These are phyloP conservation scores for Pyracantha coccinea DNA, from an alignment of 331 rosid species.

Conservation along the genomic window DNA sequence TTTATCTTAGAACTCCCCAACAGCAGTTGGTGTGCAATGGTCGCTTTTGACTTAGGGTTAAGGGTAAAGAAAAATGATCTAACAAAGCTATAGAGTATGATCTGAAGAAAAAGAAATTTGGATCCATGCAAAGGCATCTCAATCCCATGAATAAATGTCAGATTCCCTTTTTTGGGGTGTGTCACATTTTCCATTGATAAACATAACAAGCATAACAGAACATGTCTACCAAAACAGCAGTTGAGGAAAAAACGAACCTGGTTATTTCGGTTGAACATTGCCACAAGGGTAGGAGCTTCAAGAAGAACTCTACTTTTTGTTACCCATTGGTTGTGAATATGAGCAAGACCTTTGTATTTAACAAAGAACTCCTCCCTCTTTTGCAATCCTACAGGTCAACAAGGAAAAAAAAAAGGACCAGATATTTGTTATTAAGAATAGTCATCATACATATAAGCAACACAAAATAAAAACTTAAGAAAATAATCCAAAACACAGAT, in stretches of 20 bases:
- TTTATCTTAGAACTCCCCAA: neutral
- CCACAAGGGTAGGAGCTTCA: conserved; percentile 48
- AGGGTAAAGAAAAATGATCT: neutral
- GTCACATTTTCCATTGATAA: neutral
- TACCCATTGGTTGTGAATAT: conserved; percentile 56
- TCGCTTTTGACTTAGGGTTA: neutral
- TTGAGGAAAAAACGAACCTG: conserved; percentile 38
- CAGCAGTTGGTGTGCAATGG: neutral
- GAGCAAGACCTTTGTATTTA: conserved; percentile 63
- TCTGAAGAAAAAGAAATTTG: neutral
- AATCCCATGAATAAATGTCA: neutral
- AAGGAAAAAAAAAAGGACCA: conserved; percentile 3
- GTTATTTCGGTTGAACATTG: conserved; percentile 26
- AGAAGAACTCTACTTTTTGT: conserved; percentile 39
- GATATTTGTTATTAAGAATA: neutral
- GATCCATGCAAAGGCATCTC: neutral
- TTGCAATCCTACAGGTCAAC: conserved; percentile 26
- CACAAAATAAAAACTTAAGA: neutral
- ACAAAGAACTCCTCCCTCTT: conserved; percentile 45
- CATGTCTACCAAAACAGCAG: neutral
- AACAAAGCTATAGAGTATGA: neutral
- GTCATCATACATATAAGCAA: neutral
- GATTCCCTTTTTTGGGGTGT: neutral
- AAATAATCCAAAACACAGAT: conserved; percentile 4
- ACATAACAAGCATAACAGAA: neutral